Conservation (phyloP, 2,329 filamentous ascomycete species). For the Fusarium kyushuense region DNA sequence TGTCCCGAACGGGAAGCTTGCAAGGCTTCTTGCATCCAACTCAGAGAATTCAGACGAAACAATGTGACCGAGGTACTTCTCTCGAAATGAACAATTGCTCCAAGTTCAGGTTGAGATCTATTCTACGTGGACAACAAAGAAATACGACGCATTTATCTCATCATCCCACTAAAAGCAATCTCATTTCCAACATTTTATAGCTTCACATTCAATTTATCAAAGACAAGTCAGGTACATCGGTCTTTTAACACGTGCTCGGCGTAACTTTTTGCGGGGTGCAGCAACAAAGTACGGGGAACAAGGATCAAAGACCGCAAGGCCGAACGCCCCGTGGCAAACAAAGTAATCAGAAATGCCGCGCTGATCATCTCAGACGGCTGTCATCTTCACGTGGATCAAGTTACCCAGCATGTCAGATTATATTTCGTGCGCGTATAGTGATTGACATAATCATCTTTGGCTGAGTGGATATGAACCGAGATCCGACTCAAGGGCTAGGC, state of each 20-base stretch:
- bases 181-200: neutral
- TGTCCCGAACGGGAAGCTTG: conserved; percentile 14
- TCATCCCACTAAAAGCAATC: too few relatives aligned
- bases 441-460: neutral
- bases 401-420: neutral
- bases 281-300: conserved; percentile 21
- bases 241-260: conserved; percentile 11
- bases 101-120: too few relatives aligned
- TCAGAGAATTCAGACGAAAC: conserved; percentile 3
- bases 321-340: conserved; percentile 3
- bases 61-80: neutral
- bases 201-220: neutral
- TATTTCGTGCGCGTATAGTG: neutral
- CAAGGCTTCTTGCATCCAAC: neutral
- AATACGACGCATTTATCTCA: too few relatives aligned
- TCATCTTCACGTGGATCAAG: conserved; percentile 12
- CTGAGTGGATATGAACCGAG: neutral
- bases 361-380: neutral
- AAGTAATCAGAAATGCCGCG: conserved; percentile 9
- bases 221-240: neutral
- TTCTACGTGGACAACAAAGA: accelerated
- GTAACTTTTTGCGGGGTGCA: conserved; percentile 32
- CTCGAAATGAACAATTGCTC: neutral
- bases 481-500: neutral
- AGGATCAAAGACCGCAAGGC: conserved; percentile 7